Base-by-base conservation (phyloP, 768 basidiomycete genomes). In the Tephrocybe sp. region DNA sequence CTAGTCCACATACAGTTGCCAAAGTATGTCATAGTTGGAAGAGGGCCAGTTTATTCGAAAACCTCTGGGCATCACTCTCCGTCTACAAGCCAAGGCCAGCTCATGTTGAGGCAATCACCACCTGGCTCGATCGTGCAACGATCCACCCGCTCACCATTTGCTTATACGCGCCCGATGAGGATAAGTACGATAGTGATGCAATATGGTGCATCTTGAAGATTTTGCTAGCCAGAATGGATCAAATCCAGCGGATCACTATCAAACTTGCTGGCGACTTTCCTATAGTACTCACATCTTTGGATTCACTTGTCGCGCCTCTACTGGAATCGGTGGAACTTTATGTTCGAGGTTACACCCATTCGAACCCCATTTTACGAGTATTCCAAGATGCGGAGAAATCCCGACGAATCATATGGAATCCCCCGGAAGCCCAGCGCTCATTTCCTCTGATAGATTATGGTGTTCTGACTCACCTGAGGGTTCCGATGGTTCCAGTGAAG, bases 41-140 rank as follows among this genome's bases (percentile, higher is more conserved):
- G 32, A 26, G 19, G n/a, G n/a, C n/a, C n/a, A n/a, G n/a, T n/a
- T n/a, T 4, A 22, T 44, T 6, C 19, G n/a, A 25, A 5, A 21
- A 3, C 13, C 37, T 55, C 21, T 55, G 54, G 54, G 28, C 36
- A 1, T 55, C 42, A 9, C 41, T 52, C 15, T 43, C 47, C 5
- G 47, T 52, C 13, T 48, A 44, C 46, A 44, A 44, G 34, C 54
- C 54, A 4, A 27, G 36, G 28, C 18, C 5, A 7, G 43, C 19
- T 13, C 54, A 55, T 18, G 3, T 45, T 8, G 7, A 9, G 8
- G n/a, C 9, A n/a, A 52, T 55, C 18, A 9, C 15, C 5, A 7
- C 21, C 16, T 55, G 50, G 54, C 50, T 55, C 4, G 15, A 41
- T 25, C 27, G 28, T 12, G 31, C 46, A 6, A 4, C 18, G 8